These are phyloP conservation scores for Schrenkiella parvula DNA, from an alignment of 345 rosid genomes.

Conservation along the genomic window DNA sequence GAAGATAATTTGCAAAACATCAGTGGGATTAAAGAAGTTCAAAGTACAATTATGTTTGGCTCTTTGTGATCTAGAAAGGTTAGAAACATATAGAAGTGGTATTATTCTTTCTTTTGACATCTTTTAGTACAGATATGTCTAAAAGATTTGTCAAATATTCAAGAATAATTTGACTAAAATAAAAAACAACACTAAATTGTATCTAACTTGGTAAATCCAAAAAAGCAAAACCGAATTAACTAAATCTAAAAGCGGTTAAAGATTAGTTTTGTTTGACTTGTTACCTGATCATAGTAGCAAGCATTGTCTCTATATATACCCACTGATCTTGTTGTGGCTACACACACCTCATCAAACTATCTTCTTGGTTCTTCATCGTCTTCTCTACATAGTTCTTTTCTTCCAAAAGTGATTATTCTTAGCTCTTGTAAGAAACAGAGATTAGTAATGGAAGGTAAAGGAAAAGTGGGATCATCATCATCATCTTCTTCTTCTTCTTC, in stretches of 20 bases:
- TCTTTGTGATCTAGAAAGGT: slow-evolving; percentile 19
- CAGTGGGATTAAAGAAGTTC: neutral
- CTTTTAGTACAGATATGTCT: neutral
- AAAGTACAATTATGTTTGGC: slow-evolving; percentile 8
- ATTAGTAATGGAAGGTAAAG: slow-evolving; percentile 51
- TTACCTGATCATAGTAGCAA: neutral
- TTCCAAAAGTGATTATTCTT: neutral
- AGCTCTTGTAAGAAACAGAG: neutral
- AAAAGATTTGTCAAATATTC: neutral
- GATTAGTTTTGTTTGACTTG: neutral
- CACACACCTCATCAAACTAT: slow-evolving; percentile 4
- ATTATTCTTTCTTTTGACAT: neutral
- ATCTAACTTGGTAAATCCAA: neutral
- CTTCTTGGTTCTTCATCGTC: slow-evolving; percentile 1
- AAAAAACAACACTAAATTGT: neutral
- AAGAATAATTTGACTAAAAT: slow-evolving; percentile 3
- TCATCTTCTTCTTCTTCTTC: slow-evolving; percentile 50
- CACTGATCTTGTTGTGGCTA: slow-evolving; percentile 2
- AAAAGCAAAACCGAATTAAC: neutral
- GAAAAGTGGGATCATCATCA: slow-evolving; percentile 35
- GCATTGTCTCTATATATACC: slow-evolving; percentile 14
- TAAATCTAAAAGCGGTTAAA: neutral
- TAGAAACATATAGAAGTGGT: neutral
- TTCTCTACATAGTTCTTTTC: neutral
- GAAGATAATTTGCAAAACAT: neutral